Percentiles rank a stretch among this genome's conserved stretches.
Conservation (phyloP, 2,329 filamentous ascomycete genomes). For the Shiraia bambusicola region DNA sequence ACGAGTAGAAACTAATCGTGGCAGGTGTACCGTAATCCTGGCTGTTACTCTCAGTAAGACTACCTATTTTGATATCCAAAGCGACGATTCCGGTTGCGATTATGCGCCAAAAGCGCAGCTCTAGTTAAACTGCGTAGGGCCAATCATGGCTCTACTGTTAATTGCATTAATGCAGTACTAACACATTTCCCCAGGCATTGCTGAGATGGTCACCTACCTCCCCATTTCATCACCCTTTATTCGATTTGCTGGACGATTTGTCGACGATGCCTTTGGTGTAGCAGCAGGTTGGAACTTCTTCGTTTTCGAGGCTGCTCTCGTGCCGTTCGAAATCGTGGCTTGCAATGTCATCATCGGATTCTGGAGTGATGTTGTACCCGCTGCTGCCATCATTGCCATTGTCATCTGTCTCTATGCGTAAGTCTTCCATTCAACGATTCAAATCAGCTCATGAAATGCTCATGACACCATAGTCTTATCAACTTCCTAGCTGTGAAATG, state of each 20-base stretch:
- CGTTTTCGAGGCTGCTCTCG: constrained; percentile 66
- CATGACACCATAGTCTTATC: constrained; percentile 48
- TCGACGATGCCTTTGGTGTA: constrained; percentile 74
- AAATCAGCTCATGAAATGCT: constrained; percentile 4
- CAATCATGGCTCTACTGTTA: background rate
- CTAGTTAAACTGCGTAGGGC: constrained; percentile 15
- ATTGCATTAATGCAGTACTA: constrained; percentile 16
- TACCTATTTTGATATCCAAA: constrained; percentile 18
- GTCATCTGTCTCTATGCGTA: constrained; percentile 61
- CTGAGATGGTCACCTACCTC: constrained; percentile 75
- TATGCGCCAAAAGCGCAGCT: constrained; percentile 18
- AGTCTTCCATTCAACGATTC: constrained; percentile 21
- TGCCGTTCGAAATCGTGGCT: constrained; percentile 66
- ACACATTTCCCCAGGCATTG: constrained; percentile 50
- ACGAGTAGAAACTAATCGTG: constrained; percentile 7
- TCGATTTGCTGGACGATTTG: constrained; percentile 72
- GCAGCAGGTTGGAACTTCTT: constrained; percentile 76
- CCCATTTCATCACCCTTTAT: constrained; percentile 79
- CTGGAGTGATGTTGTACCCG: constrained; percentile 59
- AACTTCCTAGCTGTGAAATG: constrained; percentile 64
- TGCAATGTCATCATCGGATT: constrained; percentile 46
- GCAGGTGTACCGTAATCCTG: constrained; percentile 47
- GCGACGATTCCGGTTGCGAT: constrained; percentile 25
- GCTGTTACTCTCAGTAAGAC: constrained; percentile 45
- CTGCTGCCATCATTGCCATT: constrained; percentile 63